phyloP scores from a whole-genome alignment of 176 grass and related monocot genomes.

The barley (Hordeum vulgare) region DNA sequence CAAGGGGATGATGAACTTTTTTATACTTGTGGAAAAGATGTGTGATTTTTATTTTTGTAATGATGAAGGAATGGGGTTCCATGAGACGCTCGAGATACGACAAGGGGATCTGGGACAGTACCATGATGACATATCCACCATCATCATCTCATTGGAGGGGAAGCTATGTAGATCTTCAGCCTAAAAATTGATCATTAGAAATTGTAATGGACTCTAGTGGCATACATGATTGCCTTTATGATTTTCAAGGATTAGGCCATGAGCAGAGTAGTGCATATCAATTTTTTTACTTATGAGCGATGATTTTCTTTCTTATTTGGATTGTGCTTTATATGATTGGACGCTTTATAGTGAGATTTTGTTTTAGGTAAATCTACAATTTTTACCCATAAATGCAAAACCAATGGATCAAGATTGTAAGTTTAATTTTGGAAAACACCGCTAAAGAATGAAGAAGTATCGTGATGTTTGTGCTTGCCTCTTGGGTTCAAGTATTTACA shows the following conservation, averaged over 20 bases:
- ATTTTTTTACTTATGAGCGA: not conserved
- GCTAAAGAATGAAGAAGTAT: too few relatives aligned
- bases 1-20: not conserved
- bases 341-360: not conserved
- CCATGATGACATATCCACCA: slow-evolving; percentile 81
- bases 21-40: not conserved
- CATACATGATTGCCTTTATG: not conserved
- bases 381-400: too few relatives aligned
- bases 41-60: not conserved
- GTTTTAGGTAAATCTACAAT: too few relatives aligned
- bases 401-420: too few relatives aligned
- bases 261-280: not conserved
- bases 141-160: slow-evolving; percentile 78
- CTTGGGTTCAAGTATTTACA: too few relatives aligned
- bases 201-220: not conserved
- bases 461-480: too few relatives aligned
- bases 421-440: too few relatives aligned
- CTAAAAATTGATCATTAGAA: not conserved
- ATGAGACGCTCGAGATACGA: slow-evolving; percentile 58
- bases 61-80: slow-evolving; percentile 50
- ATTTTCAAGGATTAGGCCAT: not conserved
- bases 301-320: too few relatives aligned
- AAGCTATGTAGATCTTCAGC: slow-evolving; percentile 56
- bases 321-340: not conserved
- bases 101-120: slow-evolving; percentile 62